Evolutionary conservation across 179 eudicot genomes (phyloP).

Genomic region (Vitellaria paradoxa): DNA sequence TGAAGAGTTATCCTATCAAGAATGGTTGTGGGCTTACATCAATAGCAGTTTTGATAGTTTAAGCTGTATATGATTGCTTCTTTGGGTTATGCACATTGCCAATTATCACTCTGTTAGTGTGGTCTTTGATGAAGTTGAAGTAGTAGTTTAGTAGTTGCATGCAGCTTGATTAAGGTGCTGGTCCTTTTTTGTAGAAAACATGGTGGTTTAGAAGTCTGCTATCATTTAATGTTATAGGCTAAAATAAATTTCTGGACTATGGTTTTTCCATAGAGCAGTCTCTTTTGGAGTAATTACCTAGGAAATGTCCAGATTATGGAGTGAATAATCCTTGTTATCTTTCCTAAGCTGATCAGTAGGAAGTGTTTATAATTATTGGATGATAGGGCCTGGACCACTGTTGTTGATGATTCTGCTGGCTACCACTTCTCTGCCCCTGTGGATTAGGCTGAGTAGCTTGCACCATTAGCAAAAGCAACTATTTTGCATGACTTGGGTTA

Average conservation of each 20-base stretch:
- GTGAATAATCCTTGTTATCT: too few relatives aligned
- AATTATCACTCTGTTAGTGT: not conserved
- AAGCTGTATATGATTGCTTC: not conserved
- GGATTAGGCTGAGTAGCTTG: not conserved
- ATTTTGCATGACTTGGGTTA: not conserved
- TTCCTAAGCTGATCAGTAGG: not conserved
- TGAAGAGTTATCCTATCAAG: too few relatives aligned
- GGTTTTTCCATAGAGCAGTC: too few relatives aligned
- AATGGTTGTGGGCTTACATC: not conserved
- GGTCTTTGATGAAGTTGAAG: too few relatives aligned
- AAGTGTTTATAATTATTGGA: not conserved
- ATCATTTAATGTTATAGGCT: too few relatives aligned
- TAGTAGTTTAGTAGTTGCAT: not conserved
- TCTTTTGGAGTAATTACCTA: too few relatives aligned
- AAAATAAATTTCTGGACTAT: too few relatives aligned
- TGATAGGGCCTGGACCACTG: too few relatives aligned
- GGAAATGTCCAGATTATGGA: too few relatives aligned
- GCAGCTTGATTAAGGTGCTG: not conserved
- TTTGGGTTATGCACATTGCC: not conserved
- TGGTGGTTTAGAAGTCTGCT: too few relatives aligned
- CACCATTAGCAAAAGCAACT: too few relatives aligned
- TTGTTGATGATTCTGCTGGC: not conserved
- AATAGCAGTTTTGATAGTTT: not conserved
- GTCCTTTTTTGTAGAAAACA: not conserved
- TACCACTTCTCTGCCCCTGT: not conserved